These are phyloP conservation scores for Nicotiana benthamiana DNA, from an alignment of 257 asterid genomes.

Conservation along the genomic window DNA sequence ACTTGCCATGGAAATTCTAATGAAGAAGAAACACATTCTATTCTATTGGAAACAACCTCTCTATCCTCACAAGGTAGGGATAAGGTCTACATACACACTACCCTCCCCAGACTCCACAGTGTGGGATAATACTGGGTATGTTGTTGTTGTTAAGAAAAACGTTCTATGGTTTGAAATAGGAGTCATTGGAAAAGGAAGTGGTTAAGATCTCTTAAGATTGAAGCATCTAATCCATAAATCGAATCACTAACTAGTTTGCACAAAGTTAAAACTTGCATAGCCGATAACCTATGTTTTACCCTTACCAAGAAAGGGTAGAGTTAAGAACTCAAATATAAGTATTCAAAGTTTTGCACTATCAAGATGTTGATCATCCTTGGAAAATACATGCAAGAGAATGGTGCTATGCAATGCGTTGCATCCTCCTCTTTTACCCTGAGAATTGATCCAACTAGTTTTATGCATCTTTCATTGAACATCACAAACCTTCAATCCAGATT, in stretches of 20 bases:
- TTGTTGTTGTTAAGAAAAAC: no score
- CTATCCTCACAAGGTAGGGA: no score
- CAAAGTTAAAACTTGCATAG: background rate
- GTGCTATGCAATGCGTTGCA: background rate
- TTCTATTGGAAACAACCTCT: no score
- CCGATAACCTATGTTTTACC: background rate
- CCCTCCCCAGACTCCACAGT: no score
- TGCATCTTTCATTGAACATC: background rate
- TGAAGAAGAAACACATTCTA: no score
- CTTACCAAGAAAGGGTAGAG: background rate
- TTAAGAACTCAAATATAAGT: background rate
- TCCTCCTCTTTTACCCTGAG: background rate
- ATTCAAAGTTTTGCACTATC: background rate
- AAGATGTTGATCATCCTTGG: background rate
- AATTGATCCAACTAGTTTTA: background rate
- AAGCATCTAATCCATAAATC: background rate
- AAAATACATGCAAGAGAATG: background rate
- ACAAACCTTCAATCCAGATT: background rate
- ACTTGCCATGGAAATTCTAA: background rate
- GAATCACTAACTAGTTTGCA: background rate
- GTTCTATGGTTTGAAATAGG: background rate
- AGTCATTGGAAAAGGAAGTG: background rate
- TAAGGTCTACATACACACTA: no score
- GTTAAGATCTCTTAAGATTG: background rate
- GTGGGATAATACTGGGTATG: no score